Evolutionary conservation across 805 yeast species (phyloP).

Genomic region (Ogataea methanolica): DNA sequence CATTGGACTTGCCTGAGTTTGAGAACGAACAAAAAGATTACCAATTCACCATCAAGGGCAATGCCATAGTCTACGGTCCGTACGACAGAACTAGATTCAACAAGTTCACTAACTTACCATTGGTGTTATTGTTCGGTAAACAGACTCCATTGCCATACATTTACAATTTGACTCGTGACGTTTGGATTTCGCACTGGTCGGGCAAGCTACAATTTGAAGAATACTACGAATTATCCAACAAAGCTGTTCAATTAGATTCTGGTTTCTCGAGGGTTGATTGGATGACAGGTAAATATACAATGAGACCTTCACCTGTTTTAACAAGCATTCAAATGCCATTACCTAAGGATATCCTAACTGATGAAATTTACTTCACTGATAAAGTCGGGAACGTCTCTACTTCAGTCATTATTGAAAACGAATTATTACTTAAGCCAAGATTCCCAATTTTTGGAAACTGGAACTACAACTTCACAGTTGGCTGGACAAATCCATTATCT

Average conservation of each 20-base stretch:
- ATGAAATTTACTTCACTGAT: slow-evolving; percentile 80
- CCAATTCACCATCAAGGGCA: slow-evolving; percentile 29
- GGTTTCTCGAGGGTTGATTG: slow-evolving; percentile 83
- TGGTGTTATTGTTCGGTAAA: slow-evolving; percentile 59
- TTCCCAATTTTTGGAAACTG: slow-evolving; percentile 96
- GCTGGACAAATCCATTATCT: slow-evolving; percentile 71
- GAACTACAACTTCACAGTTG: slow-evolving; percentile 91
- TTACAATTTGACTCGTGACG: slow-evolving; percentile 57
- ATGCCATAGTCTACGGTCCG: slow-evolving; percentile 53
- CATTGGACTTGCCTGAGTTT: slow-evolving; percentile 19
- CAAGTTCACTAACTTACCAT: slow-evolving; percentile 44
- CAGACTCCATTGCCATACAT: slow-evolving; percentile 62
- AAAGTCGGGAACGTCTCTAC: slow-evolving; percentile 92
- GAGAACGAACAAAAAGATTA: slow-evolving; percentile 22
- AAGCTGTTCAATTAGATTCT: slow-evolving; percentile 60
- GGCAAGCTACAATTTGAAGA: slow-evolving; percentile 73
- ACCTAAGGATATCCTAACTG: slow-evolving; percentile 33
- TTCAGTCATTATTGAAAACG: slow-evolving; percentile 40
- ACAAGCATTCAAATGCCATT: slow-evolving; percentile 56
- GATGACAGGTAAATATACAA: slow-evolving; percentile 51
- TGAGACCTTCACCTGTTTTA: slow-evolving; percentile 54
- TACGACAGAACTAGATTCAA: slow-evolving; percentile 29
- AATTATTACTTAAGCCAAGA: slow-evolving; percentile 70
- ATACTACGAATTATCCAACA: slow-evolving; percentile 73
- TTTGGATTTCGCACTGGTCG: slow-evolving; percentile 90